Evolutionary conservation across 306 rosid species (phyloP).

Genomic region (Arachis hypogaea): DNA sequence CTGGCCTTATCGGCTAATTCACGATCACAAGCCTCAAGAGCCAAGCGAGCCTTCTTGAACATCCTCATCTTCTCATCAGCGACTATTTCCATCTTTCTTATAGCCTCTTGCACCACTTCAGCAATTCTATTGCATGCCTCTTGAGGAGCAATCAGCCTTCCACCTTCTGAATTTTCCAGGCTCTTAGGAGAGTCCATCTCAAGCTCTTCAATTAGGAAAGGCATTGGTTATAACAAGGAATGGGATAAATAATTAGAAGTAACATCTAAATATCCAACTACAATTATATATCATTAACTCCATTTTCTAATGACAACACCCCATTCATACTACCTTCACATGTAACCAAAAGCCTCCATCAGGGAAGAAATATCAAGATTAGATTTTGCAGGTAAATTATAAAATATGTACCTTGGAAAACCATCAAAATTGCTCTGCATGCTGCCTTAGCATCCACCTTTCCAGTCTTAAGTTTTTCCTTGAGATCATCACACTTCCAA

Average conservation of each 20-base stretch:
- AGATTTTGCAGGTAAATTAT: constrained; percentile 9
- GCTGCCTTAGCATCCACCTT: constrained; percentile 67
- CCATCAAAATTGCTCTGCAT: constrained; percentile 74
- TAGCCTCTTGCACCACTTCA: constrained; percentile 95
- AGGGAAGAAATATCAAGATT: constrained; percentile 24
- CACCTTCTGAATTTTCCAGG: constrained; percentile 86
- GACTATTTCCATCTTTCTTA: constrained; percentile 95
- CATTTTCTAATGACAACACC: neutral
- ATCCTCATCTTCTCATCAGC: constrained; percentile 98
- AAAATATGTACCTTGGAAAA: constrained; percentile 79
- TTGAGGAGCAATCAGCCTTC: constrained; percentile 87
- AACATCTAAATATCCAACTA: constrained; percentile 1
- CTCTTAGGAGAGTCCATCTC: constrained; percentile 73
- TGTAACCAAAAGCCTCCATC: neutral
- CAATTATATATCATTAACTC: constrained; percentile 12
- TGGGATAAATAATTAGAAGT: neutral
- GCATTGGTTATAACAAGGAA: constrained; percentile 27
- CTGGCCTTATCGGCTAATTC: constrained; percentile 88
- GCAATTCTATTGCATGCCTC: constrained; percentile 94
- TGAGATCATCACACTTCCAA: constrained; percentile 86
- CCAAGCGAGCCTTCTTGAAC: constrained; percentile 89
- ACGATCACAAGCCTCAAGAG: constrained; percentile 83
- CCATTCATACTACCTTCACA: neutral
- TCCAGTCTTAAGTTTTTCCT: constrained; percentile 71
- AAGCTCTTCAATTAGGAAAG: constrained; percentile 69